Evolutionary conservation across 306 rosid species (phyloP).

Genomic region (Prinsepia uniflora): DNA sequence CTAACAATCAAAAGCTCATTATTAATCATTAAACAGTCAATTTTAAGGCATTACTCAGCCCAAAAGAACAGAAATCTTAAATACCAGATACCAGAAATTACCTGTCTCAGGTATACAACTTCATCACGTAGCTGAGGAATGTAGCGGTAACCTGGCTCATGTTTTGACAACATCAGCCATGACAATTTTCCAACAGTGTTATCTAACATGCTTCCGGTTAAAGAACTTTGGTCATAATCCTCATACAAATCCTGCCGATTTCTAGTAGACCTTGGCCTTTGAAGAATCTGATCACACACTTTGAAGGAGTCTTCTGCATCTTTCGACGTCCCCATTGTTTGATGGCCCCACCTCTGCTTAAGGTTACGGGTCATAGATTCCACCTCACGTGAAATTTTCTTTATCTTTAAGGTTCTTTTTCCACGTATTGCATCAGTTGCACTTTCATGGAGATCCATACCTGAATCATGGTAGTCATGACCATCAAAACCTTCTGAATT

Average conservation of each 20-base stretch:
- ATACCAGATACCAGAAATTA: conserved; percentile 17
- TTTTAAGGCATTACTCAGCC: conserved; percentile 18
- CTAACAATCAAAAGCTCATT: conserved; percentile 37
- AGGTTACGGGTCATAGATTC: conserved; percentile 31
- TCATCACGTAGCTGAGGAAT: conserved; percentile 90
- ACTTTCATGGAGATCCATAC: conserved; percentile 27
- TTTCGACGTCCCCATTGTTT: conserved; percentile 33
- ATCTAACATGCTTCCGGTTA: conserved; percentile 36
- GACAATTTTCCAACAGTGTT: conserved; percentile 47
- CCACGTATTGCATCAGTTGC: conserved; percentile 43
- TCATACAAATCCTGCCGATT: conserved; percentile 28
- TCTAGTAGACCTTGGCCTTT: conserved; percentile 49
- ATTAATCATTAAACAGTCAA: conserved; percentile 20
- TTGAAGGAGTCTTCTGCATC: conserved; percentile 39
- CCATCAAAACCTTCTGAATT: conserved; percentile 39
- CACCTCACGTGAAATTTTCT: conserved; percentile 42
- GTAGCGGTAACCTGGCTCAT: conserved; percentile 64
- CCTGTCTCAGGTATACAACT: conserved; percentile 88
- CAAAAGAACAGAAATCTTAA: conserved; percentile 5
- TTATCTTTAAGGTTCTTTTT: conserved; percentile 49
- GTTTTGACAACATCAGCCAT: conserved; percentile 70
- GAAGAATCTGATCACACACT: conserved; percentile 37
- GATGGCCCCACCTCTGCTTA: conserved; percentile 40
- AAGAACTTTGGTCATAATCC: conserved; percentile 30
- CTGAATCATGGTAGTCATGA: conserved; percentile 34